Evolutionary conservation across 345 rosid species (phyloP), one percentile per base, ranked within the genome.

Genomic region (Murraya koenigii): DNA sequence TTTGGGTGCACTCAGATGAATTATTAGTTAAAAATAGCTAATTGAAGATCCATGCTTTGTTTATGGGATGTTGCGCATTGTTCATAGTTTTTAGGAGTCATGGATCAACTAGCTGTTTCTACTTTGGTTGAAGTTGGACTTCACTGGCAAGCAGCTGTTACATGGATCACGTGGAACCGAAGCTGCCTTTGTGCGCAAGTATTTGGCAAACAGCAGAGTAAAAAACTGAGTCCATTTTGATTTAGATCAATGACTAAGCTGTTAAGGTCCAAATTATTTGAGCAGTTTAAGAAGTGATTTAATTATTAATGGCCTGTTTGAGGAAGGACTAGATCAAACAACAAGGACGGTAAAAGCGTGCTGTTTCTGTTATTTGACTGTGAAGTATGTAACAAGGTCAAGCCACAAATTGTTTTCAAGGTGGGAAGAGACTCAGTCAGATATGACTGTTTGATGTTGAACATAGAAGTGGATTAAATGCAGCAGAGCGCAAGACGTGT

Each of bases 1-100:
- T 79, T 22, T 86, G 87, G 28, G 59, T 68, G 58, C 66, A 77
- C 86, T 89, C 56, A n/a, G 76, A 88, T 76, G 76, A 74, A 67
- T 49, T 89, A 80, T 76, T 89, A 68, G 20, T 41, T 17, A 30
- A 86, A 84, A 56, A 80, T 68, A 72, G 80, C 82, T 66, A 8
- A 26, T 36, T 77, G 63, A 38, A 55, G 54, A 68, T 56, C 52
- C 19, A 9, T 4, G 14, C 22, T 15, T 17, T 69, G 25, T 3
- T 26, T 60, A 69, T 47, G 14, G 59, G 8, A 69, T 15, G 22
- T 41, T 44, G n/a, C 72, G 17, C 36, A 69, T 30, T 6, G 66
- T 32, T 63, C n/a, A 30, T 30, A 19, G 39, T 63, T 6, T 13
- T 30, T 63, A 15, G 38, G 33, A 44, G 6, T 17, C 56, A 26